Evolutionary conservation across 345 rosid genomes (phyloP).

Genomic region (Salix purpurea): DNA sequence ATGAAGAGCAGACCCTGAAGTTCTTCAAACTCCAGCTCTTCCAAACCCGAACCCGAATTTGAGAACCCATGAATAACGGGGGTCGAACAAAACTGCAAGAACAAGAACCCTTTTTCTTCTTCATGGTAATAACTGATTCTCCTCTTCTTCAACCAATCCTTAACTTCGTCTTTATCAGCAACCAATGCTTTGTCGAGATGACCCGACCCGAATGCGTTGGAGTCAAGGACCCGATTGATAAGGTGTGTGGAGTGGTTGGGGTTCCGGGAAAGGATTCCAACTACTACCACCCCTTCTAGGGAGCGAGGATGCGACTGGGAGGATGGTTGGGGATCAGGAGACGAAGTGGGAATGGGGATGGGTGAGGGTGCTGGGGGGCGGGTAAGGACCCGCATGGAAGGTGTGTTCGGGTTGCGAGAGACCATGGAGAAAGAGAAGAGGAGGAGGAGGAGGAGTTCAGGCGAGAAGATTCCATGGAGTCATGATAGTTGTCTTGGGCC

Average conservation of each 20-base stretch:
- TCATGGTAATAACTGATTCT: constrained; percentile 65
- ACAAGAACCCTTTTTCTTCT: constrained; percentile 59
- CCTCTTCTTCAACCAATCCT: constrained; percentile 59
- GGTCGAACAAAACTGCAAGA: constrained; percentile 59
- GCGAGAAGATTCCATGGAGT: not conserved
- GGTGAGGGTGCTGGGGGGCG: constrained; percentile 42
- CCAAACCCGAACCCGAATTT: constrained; percentile 34
- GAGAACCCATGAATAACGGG: constrained; percentile 33
- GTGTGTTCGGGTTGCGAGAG: constrained; percentile 31
- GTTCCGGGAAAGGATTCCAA: constrained; percentile 59
- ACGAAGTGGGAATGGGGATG: constrained; percentile 11
- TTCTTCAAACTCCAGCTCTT: constrained; percentile 67
- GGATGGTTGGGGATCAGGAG: constrained; percentile 23
- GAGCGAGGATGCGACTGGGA: constrained; percentile 26
- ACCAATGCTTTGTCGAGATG: constrained; percentile 30
- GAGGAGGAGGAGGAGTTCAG: not conserved
- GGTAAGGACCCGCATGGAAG: constrained; percentile 65
- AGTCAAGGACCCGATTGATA: constrained; percentile 60
- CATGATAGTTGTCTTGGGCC: not conserved
- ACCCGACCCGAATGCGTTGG: constrained; percentile 68
- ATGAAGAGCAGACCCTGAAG: constrained; percentile 82
- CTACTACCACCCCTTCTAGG: constrained; percentile 54
- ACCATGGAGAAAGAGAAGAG: constrained; percentile 28
- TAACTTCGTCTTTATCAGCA: constrained; percentile 38
- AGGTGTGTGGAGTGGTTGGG: constrained; percentile 57